Evolutionary conservation across 495 filamentous ascomycete genomes (phyloP).

Genomic region (Penicillium daleae): DNA sequence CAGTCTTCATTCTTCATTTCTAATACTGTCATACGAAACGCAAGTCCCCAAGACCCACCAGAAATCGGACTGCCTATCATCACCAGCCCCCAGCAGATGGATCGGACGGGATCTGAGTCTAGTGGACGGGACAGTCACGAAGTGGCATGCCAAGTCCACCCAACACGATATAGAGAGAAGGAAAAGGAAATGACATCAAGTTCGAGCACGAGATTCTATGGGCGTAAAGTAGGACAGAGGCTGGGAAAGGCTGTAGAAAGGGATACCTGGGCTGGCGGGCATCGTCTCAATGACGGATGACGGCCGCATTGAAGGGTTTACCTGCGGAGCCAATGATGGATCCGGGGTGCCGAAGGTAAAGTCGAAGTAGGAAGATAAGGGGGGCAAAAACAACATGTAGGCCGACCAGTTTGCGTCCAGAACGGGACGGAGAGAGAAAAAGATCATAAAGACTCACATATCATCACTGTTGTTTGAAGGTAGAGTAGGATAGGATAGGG

Average conservation of each 20-base stretch:
- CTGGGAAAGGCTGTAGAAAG: neutral
- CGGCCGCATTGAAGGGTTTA: neutral
- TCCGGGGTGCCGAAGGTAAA: too few species aligned
- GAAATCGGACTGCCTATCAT: neutral
- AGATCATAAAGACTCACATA: slow-evolving; percentile 31
- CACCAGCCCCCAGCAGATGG: neutral
- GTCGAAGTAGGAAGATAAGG: neutral
- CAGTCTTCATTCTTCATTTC: slow-evolving; percentile 4
- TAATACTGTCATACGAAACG: neutral
- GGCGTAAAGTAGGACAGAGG: neutral
- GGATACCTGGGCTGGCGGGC: neutral
- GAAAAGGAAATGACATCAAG: neutral
- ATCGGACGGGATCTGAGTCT: neutral
- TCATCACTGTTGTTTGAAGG: slow-evolving; percentile 9
- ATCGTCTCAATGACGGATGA: neutral
- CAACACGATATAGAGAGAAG: neutral
- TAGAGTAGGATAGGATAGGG: neutral
- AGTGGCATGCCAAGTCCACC: neutral
- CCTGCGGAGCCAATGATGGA: neutral
- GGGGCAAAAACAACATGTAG: slow-evolving; percentile 9
- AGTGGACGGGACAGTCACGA: neutral
- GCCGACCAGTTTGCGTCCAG: slow-evolving; percentile 22
- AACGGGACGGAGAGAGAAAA: slow-evolving; percentile 17
- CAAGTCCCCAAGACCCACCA: neutral
- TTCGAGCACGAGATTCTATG: slow-evolving; percentile 1